These are phyloP conservation scores for Hondaea fermentalgiana DNA, from an alignment of 108 stramenopile genomes.

Conservation along the genomic window DNA sequence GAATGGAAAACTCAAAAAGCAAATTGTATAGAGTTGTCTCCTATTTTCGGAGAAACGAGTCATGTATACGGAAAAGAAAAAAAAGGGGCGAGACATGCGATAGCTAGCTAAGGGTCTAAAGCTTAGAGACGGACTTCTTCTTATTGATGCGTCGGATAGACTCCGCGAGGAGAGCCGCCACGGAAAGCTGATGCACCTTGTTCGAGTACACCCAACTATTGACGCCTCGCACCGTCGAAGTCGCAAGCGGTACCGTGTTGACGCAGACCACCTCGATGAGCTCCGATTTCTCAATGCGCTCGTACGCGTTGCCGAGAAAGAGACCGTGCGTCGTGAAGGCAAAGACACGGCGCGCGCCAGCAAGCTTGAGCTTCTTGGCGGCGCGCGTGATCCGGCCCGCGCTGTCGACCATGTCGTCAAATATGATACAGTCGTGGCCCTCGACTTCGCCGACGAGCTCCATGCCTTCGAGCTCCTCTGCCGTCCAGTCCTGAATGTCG, in stretches of 20 bases:
- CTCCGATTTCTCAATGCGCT: constrained; percentile 78
- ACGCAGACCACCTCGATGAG: constrained; percentile 76
- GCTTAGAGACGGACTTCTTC: constrained; percentile 83
- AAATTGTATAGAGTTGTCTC: too few relatives aligned
- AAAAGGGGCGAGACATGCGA: neutral
- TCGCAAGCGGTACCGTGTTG: constrained; percentile 51
- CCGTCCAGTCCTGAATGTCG: constrained; percentile 66
- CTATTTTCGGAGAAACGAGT: too few relatives aligned
- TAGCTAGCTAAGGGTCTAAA: neutral
- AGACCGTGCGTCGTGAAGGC: constrained; percentile 97
- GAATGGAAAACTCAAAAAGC: too few relatives aligned
- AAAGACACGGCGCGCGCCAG: constrained; percentile 92
- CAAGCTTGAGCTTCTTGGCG: constrained; percentile 79
- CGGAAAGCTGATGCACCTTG: constrained; percentile 83
- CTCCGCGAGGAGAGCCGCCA: constrained; percentile 90
- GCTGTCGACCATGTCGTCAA: constrained; percentile 99
- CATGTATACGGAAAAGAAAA: too few relatives aligned
- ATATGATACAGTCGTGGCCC: constrained; percentile 95
- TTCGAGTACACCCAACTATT: constrained; percentile 36
- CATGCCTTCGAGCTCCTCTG: constrained; percentile 82
- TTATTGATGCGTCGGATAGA: constrained; percentile 98
- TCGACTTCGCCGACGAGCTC: constrained; percentile 96
- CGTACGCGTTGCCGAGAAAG: constrained; percentile 88
- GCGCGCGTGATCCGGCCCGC: constrained; percentile 41
- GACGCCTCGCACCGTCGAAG: constrained; percentile 33